phyloP scores from a whole-genome alignment of 495 filamentous ascomycete genomes.

The Neurospora sp. region DNA sequence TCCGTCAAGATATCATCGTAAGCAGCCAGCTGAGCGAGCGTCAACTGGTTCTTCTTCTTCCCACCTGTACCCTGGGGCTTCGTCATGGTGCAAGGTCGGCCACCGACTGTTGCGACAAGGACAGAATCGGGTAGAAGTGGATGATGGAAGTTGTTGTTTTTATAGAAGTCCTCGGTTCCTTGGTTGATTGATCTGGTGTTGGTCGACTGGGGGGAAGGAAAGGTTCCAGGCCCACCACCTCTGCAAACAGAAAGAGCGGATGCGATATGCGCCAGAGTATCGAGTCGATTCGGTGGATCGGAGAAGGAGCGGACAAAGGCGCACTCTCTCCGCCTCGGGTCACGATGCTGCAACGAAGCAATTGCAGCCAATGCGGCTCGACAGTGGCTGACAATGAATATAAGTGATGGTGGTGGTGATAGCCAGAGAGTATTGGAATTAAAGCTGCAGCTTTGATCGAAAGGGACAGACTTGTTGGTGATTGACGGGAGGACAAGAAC shows the following conservation, averaged over 20 bases:
- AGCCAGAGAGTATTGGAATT: neutral
- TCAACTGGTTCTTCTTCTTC: slow-evolving; percentile 59
- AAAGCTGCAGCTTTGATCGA: neutral
- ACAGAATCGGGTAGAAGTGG: neutral
- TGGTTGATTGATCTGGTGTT: neutral
- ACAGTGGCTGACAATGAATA: neutral
- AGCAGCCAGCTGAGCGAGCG: slow-evolving; percentile 72
- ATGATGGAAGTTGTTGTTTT: neutral
- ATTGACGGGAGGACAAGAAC: neutral
- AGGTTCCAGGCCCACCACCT: neutral
- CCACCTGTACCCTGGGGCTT: neutral
- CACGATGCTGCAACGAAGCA: neutral
- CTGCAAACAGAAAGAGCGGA: neutral
- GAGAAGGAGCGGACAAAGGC: neutral
- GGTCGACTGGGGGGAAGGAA: neutral
- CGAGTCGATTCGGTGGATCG: neutral
- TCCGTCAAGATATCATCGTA: slow-evolving; percentile 97
- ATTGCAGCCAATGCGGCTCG: neutral
- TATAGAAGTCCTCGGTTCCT: neutral
- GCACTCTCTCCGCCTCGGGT: neutral
- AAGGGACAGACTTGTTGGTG: neutral
- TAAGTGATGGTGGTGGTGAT: neutral
- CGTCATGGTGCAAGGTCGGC: slow-evolving; percentile 9
- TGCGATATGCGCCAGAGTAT: neutral
- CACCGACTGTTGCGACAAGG: neutral